Percentiles rank a stretch among this genome's conserved stretches.
These are phyloP conservation scores for Xylaria bambusicola DNA, from an alignment of 495 filamentous ascomycete species.

Conservation along the genomic window DNA sequence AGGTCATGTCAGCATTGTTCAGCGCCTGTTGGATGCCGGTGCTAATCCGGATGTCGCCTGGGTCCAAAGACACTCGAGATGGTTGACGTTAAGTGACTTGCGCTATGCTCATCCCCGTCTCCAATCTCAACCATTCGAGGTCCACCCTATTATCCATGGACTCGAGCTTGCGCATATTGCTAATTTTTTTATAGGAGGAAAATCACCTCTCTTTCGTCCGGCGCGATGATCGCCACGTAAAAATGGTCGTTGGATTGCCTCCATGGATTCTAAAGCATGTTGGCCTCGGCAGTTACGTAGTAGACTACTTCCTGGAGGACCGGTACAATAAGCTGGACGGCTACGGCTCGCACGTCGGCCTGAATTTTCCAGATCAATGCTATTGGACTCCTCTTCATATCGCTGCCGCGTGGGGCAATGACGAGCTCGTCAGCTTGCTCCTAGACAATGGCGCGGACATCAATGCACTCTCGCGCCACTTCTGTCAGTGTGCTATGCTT, in stretches of 20 bases:
- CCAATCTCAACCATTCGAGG: too few relatives aligned
- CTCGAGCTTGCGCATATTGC: too few relatives aligned
- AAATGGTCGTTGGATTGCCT: too few relatives aligned
- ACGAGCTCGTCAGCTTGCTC: conserved; percentile 32
- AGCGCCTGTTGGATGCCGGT: conserved; percentile 16
- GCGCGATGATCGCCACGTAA: too few relatives aligned
- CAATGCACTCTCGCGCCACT: conserved; percentile 22
- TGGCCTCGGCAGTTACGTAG: too few relatives aligned
- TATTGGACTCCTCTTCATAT: conserved; percentile 40
- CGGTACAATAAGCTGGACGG: neutral
- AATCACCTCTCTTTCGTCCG: too few relatives aligned
- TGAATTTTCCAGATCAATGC: conserved; percentile 1
- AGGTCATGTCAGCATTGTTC: conserved; percentile 14
- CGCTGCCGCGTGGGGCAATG: conserved; percentile 36
- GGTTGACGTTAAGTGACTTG: neutral
- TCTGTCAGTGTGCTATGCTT: conserved; percentile 35
- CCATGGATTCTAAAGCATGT: too few relatives aligned
- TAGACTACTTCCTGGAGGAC: too few relatives aligned
- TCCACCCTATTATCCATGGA: too few relatives aligned
- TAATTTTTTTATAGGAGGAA: too few relatives aligned
- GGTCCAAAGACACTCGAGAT: neutral
- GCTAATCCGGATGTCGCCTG: conserved; percentile 14
- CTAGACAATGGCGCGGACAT: conserved; percentile 33
- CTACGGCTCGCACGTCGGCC: neutral
- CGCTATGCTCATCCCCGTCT: too few relatives aligned